Base-by-base conservation (phyloP, 441 rosid genomes). In the Cnidoscolus chayamansa region DNA sequence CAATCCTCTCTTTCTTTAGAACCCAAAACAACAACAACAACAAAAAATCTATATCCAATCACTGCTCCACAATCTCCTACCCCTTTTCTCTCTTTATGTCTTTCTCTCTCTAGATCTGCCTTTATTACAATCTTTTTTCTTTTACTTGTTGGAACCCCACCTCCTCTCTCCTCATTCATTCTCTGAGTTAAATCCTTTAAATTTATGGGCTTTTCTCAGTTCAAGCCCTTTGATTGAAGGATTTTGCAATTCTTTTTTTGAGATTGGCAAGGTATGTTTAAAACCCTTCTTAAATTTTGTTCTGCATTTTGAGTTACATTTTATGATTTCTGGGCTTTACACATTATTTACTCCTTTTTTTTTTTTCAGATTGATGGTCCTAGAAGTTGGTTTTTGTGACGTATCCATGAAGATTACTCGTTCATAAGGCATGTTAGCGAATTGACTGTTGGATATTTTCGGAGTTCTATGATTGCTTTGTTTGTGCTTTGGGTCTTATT, bases 151-250 rank as follows among this genome's bases (percentile, higher is more conserved):
- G 19, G 71, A 58, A 74, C 72, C 7, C 65, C 72, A 74, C 7
- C 54, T 51, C 55, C 48, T 50, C 54, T 31, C 70, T 7, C 6
- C 45, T 6, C 45, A 40, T 40, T 40, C 7, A 43, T 53, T 53
- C 37, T 19, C 31, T 70, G 70, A 11, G 35, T 37, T 58, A 31
- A 72, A 63, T 67, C 59, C 69, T 72, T 78, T 76, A 57, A 71
- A 40, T 58, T 61, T 60, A 63, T 74, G 80, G 78, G 76, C 58
- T 65, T 53, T 78, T 65, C 45, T 31, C 16, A 25, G n/a, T 70
- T 60, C 56, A 61, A 63, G 74, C 53, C 68, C 80, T 56, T 35
- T 62, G 66, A 55, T 75, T 80, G 81, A 79, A 83, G 78, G 84
- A 81, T 86, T 82, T 68, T 78, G 43, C 64, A 56, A 10, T 30